A percentile compares a stretch with the other conserved stretches of the same genome.
Conservation (phyloP, 495 filamentous ascomycete species). For the Glutinoglossum americanum region DNA sequence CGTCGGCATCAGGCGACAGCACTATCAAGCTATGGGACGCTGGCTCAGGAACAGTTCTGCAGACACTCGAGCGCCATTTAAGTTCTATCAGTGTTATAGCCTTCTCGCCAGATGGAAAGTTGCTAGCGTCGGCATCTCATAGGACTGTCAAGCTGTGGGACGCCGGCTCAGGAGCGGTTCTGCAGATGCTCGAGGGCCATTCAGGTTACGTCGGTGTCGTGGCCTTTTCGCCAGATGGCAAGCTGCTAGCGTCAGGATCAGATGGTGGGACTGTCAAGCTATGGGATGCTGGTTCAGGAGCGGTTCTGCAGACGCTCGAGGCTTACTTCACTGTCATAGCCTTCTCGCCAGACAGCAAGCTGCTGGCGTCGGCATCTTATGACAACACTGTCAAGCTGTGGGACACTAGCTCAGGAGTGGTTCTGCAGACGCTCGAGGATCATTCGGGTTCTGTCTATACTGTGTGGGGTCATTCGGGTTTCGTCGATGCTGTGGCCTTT, state of each 20-base stretch:
- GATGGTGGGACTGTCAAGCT: constrained; percentile 57
- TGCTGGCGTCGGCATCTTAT: constrained; percentile 1
- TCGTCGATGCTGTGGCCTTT: constrained; percentile 6
- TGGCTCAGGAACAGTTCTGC: constrained; percentile 47
- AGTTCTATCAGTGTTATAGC: not conserved
- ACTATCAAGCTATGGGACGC: constrained; percentile 84
- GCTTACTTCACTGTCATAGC: not conserved
- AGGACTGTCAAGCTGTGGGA: too few species aligned
- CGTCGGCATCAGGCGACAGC: constrained; percentile 52
- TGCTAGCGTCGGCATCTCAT: too few species aligned
- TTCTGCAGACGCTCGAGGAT: not conserved
- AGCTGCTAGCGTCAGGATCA: constrained; percentile 55
- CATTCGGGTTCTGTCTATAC: too few species aligned
- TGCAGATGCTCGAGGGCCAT: too few species aligned
- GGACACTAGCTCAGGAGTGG: not conserved
- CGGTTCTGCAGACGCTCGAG: not conserved
- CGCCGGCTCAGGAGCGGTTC: too few species aligned
- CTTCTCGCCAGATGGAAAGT: not conserved
- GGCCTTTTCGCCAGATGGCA: constrained; percentile 71
- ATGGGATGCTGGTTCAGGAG: not conserved
- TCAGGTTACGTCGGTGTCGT: constrained; percentile 42
- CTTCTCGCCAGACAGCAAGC: not conserved
- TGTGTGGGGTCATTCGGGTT: constrained; percentile 19
- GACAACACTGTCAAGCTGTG: constrained; percentile 1
- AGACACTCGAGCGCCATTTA: constrained; percentile 65